Evolutionary conservation across 2,329 filamentous ascomycete genomes (phyloP).

Genomic region (Cladophialophora carrionii): DNA sequence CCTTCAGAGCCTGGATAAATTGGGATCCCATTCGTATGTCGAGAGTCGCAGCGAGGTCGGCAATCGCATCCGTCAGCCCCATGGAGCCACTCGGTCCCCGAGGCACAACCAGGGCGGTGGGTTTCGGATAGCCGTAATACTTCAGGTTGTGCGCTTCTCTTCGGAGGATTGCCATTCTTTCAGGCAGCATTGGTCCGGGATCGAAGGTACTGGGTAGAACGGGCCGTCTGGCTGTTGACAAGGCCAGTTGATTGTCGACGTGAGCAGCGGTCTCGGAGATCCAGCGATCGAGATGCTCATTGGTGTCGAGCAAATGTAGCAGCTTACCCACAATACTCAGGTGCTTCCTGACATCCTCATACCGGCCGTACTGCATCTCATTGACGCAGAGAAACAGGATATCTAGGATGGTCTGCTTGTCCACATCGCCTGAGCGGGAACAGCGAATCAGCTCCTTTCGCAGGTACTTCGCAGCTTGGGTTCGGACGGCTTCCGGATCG

Average conservation of each 20-base stretch:
- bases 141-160: conserved; percentile 28
- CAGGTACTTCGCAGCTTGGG: conserved; percentile 27
- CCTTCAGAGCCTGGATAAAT: conserved; percentile 22
- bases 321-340: conserved; percentile 30
- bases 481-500: conserved; percentile 24
- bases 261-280: conserved; percentile 34
- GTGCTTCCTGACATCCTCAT: conserved; percentile 32
- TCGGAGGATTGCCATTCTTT: conserved; percentile 30
- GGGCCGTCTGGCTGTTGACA: conserved; percentile 27
- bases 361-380: conserved; percentile 29
- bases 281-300: conserved; percentile 31
- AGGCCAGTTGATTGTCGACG: conserved; percentile 34
- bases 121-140: conserved; percentile 23
- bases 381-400: conserved; percentile 31
- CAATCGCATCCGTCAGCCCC: conserved; percentile 30
- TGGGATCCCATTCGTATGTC: conserved; percentile 33
- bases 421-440: conserved; percentile 26
- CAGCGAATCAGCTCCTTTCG: conserved; percentile 27
- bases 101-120: conserved; percentile 17
- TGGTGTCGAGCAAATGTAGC: conserved; percentile 30
- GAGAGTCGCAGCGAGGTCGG: conserved; percentile 28
- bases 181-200: conserved; percentile 34
- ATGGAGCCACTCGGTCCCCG: conserved; percentile 18
- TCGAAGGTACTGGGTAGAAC: conserved; percentile 30
- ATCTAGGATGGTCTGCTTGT: conserved; percentile 34